Percentiles rank a stretch among this genome's conserved stretches.
Conservation (phyloP, 805 yeast genomes). For the Candida maris region DNA sequence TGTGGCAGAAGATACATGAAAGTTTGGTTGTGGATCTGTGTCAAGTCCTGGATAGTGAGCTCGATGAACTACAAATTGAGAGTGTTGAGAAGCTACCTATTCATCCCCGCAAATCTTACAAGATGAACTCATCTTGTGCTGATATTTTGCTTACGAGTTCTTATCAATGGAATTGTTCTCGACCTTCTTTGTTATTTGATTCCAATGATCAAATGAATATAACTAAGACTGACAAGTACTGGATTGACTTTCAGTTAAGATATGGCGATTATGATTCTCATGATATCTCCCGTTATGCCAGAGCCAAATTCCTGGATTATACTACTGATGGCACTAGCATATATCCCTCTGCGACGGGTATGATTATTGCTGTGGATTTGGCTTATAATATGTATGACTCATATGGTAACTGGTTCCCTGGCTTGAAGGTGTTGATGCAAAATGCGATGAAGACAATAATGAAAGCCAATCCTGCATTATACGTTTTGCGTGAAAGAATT, state of each 20-base stretch:
- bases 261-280: conserved; percentile 98
- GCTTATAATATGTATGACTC: conserved; percentile 96
- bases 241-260: conserved; percentile 93
- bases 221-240: conserved; percentile 64
- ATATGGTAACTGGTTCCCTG: conserved; percentile 97
- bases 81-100: conserved; percentile 86
- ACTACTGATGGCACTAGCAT: conserved; percentile 80
- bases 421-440: conserved; percentile 83
- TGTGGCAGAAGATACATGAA: conserved; percentile 99
- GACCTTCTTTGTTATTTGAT: conserved; percentile 77
- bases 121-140: conserved; percentile 94
- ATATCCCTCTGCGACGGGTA: conserved; percentile 92
- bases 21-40: conserved; percentile 90
- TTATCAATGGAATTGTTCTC: conserved; percentile 76
- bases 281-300: conserved; percentile 87
- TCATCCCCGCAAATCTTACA: conserved; percentile 95
- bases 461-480: conserved; percentile 92
- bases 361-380: conserved; percentile 84
- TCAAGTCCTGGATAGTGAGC: conserved; percentile 84
- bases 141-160: conserved; percentile 77
- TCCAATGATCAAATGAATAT: conserved; percentile 60
- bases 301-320: conserved; percentile 91
- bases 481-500: conserved; percentile 87
- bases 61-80: conserved; percentile 79
- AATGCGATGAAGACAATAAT: conserved; percentile 90